Evolutionary conservation across 495 filamentous ascomycete species (phyloP).

Genomic region (Penicillium argentinense): DNA sequence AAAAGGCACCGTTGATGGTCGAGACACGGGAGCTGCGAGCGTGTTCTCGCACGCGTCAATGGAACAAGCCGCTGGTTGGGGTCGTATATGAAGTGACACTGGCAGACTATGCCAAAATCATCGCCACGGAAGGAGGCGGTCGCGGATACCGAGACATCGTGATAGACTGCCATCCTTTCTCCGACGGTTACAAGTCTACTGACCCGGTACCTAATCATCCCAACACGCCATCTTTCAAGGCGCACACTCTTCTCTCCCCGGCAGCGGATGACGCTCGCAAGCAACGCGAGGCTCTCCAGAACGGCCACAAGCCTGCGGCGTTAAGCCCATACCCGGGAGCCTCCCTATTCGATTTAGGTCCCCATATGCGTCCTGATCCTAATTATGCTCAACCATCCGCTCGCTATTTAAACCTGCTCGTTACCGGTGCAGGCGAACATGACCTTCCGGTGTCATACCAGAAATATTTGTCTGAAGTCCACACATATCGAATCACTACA

Average conservation of each 20-base stretch:
- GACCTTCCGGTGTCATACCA: slow-evolving; percentile 72
- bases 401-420: slow-evolving; percentile 78
- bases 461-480: slow-evolving; percentile 62
- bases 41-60: slow-evolving; percentile 40
- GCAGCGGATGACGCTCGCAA: slow-evolving; percentile 17
- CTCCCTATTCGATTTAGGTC: slow-evolving; percentile 9
- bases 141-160: slow-evolving; percentile 78
- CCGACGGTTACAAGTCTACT: slow-evolving; percentile 36
- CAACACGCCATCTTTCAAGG: slow-evolving; percentile 44
- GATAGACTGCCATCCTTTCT: slow-evolving; percentile 70
- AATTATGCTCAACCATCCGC: slow-evolving; percentile 77
- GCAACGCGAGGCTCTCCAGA: slow-evolving; percentile 1
- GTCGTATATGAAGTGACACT: slow-evolving; percentile 92
- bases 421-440: slow-evolving; percentile 74
- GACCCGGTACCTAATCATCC: slow-evolving; percentile 43
- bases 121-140: slow-evolving; percentile 88
- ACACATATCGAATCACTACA: slow-evolving; percentile 68
- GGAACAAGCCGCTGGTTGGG: slow-evolving; percentile 81
- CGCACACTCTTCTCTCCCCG: slow-evolving; percentile 62
- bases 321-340: not conserved
- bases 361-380: slow-evolving; percentile 55
- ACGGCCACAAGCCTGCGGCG: not conserved
- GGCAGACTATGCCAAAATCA: slow-evolving; percentile 78
- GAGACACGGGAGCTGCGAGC: slow-evolving; percentile 6
- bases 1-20: slow-evolving; percentile 34